Conservation (phyloP, 2,329 filamentous ascomycete species). For the Trichoderma sp. region DNA sequence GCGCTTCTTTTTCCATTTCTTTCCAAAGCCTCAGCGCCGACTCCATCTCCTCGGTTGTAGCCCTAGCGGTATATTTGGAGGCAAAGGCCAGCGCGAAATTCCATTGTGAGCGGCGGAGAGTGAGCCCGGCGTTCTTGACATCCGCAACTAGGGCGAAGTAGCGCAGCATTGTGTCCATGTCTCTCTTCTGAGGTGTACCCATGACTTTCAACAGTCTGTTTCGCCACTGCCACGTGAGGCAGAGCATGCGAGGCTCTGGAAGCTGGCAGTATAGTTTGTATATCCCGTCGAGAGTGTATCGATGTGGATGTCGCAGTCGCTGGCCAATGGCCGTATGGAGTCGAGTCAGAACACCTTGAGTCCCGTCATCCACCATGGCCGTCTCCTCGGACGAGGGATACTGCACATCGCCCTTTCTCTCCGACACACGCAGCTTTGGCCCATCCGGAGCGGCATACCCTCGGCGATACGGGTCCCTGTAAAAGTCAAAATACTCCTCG, state of each 20-base stretch:
- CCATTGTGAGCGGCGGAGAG: conserved; percentile 72
- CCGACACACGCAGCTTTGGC: conserved; percentile 52
- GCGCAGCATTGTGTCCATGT: conserved; percentile 67
- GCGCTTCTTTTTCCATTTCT: conserved; percentile 79
- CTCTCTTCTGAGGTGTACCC: conserved; percentile 60
- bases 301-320: conserved; percentile 45
- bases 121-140: conserved; percentile 71
- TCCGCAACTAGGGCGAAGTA: conserved; percentile 86
- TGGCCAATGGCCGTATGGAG: conserved; percentile 45
- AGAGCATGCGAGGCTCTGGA: conserved; percentile 54
- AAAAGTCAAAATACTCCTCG: conserved; percentile 54
- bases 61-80: conserved; percentile 66
- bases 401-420: conserved; percentile 49
- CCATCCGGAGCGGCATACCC: conserved; percentile 55
- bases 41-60: conserved; percentile 57
- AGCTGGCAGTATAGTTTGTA: conserved; percentile 52
- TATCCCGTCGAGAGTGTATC: conserved; percentile 45
- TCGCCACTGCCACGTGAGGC: conserved; percentile 54
- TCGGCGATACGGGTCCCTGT: conserved; percentile 55
- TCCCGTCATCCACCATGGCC: conserved; percentile 37
- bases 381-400: conserved; percentile 48
- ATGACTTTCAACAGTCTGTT: conserved; percentile 68
- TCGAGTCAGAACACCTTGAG: conserved; percentile 39
- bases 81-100: conserved; percentile 81
- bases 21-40: conserved; percentile 78